Evolutionary conservation across 2,329 filamentous ascomycete genomes (phyloP), one percentile per base, ranked within the genome.

Genomic region (Arthrinium phaeospermum): DNA sequence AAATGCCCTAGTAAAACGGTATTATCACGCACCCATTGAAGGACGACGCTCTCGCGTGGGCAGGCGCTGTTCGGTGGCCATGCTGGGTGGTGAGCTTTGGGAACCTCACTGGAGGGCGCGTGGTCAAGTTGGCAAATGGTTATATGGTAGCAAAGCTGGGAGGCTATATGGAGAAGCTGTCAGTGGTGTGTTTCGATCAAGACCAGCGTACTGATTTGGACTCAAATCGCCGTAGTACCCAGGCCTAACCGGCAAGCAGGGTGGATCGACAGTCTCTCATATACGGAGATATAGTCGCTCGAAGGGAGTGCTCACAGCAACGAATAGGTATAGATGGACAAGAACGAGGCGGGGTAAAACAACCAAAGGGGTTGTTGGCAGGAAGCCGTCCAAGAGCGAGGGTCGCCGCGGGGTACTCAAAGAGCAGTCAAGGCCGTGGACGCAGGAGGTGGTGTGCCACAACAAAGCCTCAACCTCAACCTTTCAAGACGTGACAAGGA

Each of bases 1-100:
- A 22, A 37, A 45, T 45, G 37, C 10, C 19, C 22, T 68, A 68
- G 46, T 68, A 10, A n/a, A 4, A 7, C 14, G 27, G 30, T 19
- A 24, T 10, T 61, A 5, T 61, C 19, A 70, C 68, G 16, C 24
- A 49, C 76, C 91, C 72, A 89, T 92, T 27, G 94, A 97, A 72
- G 93, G 94, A 76, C 90, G 93, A 77, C 95, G 92, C 87, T 98
- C 91, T 76, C 94, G 89, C 53, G 85, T 84, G 70, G 89, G 86
- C 70, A 90, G 69, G 53, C 78, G 75, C 72, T 82, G 78, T 67
- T 83, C 78, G 49, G 77, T 75, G 14, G 80, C 74, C 80, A 83
- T 82, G 72, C 68, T 71, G n/a, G 69, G 30, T 30, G 70, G 47
- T 34, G n/a, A 41, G 57, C 57, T 41, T 64, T 41, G 4, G 4